These are phyloP conservation scores for Hymenoscyphus fructigenus DNA, from an alignment of 2,329 filamentous ascomycete species.

Conservation along the genomic window DNA sequence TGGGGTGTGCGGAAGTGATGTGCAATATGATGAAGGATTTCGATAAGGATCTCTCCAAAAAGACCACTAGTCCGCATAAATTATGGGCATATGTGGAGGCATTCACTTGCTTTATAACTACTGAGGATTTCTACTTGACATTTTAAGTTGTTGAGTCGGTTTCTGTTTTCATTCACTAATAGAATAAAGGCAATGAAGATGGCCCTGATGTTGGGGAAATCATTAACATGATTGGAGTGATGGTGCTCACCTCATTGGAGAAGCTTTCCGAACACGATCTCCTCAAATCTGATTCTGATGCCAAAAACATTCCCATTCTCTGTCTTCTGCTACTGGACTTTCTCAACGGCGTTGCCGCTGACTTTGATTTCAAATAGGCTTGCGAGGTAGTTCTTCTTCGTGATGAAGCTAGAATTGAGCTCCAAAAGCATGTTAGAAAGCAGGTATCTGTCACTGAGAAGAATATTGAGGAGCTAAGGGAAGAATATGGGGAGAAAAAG, in stretches of 20 bases:
- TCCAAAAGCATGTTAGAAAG: conserved; percentile 19
- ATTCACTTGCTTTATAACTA: conserved; percentile 17
- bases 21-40: conserved; percentile 28
- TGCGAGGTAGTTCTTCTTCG: conserved; percentile 43
- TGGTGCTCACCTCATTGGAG: conserved; percentile 51
- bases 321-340: conserved; percentile 47
- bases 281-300: conserved; percentile 42
- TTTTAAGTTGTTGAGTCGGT: not conserved
- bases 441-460: conserved; percentile 13
- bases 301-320: conserved; percentile 50
- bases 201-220: conserved; percentile 15
- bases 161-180: not conserved
- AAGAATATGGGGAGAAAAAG: not conserved
- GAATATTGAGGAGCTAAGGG: not conserved
- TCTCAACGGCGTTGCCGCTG: conserved; percentile 45
- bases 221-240: conserved; percentile 56
- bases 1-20: conserved; percentile 21
- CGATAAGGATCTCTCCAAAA: conserved; percentile 24
- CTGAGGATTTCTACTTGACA: conserved; percentile 6
- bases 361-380: conserved; percentile 54
- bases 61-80: conserved; percentile 20
- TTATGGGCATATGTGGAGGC: conserved; percentile 28
- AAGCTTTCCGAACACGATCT: conserved; percentile 42
- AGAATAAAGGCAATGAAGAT: conserved; percentile 22
- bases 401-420: conserved; percentile 20